Base-by-base conservation (phyloP, 2,329 filamentous ascomycete genomes). In the Chrysoporthe deuterocubensis region DNA sequence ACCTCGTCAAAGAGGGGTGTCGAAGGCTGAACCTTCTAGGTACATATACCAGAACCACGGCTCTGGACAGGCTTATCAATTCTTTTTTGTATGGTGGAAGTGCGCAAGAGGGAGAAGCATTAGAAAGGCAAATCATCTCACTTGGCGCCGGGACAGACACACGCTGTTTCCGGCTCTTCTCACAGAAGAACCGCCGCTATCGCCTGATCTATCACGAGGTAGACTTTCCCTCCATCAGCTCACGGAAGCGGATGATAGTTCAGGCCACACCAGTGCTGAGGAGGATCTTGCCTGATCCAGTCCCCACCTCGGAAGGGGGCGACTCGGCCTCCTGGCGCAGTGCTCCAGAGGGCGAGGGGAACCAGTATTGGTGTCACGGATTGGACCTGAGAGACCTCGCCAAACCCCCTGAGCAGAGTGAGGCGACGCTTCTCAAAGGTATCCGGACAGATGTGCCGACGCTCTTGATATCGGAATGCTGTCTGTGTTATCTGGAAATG, bases 121-220 rank as follows among this genome's bases (percentile, higher is more conserved):
- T 37, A 64, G 74, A 79, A 57, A 88, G 87, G 70, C 96, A 99
- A 76, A 93, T 99, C 69, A 86, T 99, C 69, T 97, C 94, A 0
- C 86, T 99, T 0, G 96, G 96, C 42, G 95, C 96, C 18, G 96
- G 96, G 34, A 97, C 94, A 13, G 96, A 99, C 76, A 98, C 96
- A 7, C 88, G 96, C 18, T 91, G 90, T 69, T 94, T 97, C 75
- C 89, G 93, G 26, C 81, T 97, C 0, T 85, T 92, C 68, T 79
- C 86, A 9, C 76, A 80, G 18, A 77, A 81, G 0, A 64, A 69
- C 7, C 67, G 71, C 32, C 71, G 74, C 5, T 67, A 74, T 16
- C 74, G 78, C 14, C 78, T 97, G 21, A 77, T 91, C 67, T 99
- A 98, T 78, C 94, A 98, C 78, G 96, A 99, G 78, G 83, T 99